Conservation (phyloP, 805 yeast genomes). For the Sugiyamaella valdiviana region DNA sequence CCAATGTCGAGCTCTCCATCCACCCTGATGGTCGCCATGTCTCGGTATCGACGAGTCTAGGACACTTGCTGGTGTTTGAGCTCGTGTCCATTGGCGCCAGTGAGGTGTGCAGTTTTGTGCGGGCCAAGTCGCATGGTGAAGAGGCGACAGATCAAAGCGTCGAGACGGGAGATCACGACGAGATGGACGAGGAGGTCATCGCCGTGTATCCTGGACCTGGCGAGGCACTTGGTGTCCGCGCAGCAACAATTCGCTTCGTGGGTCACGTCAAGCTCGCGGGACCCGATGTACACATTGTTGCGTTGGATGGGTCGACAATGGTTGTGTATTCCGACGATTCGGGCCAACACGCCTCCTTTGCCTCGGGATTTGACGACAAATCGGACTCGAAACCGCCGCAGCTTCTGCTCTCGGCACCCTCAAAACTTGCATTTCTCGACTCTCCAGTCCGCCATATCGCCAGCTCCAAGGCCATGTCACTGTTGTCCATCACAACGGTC, state of each 20-base stretch:
- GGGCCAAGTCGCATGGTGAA: conserved; percentile 6
- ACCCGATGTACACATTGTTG: conserved; percentile 23
- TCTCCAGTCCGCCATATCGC: conserved; percentile 20
- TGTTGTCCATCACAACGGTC: conserved; percentile 25
- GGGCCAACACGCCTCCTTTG: background rate
- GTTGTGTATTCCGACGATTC: conserved; percentile 11
- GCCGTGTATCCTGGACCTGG: conserved; percentile 35
- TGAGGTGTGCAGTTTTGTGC: conserved; percentile 15
- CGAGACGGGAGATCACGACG: background rate
- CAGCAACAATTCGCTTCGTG: conserved; percentile 21
- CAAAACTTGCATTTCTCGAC: conserved; percentile 21
- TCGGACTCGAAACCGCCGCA: background rate
- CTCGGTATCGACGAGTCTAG: conserved; percentile 24
- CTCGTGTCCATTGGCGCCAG: conserved; percentile 16
- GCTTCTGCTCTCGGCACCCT: background rate
- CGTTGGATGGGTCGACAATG: conserved; percentile 23
- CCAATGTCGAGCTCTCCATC: conserved; percentile 36
- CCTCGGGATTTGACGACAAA: conserved; percentile 6
- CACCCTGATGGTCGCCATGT: conserved; percentile 41
- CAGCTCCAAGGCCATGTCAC: conserved; percentile 29
- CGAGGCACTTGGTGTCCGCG: conserved; percentile 35
- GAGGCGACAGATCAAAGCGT: conserved; percentile 4
- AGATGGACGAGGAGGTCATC: conserved; percentile 10
- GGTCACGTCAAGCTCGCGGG: conserved; percentile 29
- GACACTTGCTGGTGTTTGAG: conserved; percentile 19